Conservation (phyloP, 2,329 filamentous ascomycete genomes). For the Sordariomycetes sp. region DNA sequence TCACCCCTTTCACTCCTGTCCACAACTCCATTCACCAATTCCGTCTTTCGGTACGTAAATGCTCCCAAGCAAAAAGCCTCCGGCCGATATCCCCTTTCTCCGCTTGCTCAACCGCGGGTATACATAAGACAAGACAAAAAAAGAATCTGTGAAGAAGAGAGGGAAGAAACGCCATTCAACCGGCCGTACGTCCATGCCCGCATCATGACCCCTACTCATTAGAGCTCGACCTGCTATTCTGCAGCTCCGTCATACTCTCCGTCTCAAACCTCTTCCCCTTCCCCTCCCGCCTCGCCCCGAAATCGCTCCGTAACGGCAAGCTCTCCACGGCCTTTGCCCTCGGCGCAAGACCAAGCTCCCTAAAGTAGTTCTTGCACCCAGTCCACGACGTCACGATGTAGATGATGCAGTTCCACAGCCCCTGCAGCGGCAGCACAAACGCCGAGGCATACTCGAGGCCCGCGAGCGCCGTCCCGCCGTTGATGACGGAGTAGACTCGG, state of each 20-base stretch:
- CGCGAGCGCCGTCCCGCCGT: slow-evolving; percentile 32
- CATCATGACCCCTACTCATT: slow-evolving; percentile 16
- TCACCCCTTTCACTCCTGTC: neutral
- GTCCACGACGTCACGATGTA: slow-evolving; percentile 52
- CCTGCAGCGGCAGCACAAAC: slow-evolving; percentile 62
- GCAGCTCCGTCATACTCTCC: slow-evolving; percentile 38
- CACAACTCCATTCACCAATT: neutral
- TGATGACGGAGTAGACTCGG: slow-evolving; percentile 49
- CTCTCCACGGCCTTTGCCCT: slow-evolving; percentile 3
- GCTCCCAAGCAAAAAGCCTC: too few relatives aligned
- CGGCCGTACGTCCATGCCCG: neutral
- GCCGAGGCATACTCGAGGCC: slow-evolving; percentile 51
- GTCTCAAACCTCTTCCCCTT: slow-evolving; percentile 24
- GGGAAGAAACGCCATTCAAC: neutral
- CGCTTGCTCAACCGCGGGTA: neutral
- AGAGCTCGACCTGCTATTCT: slow-evolving; percentile 21
- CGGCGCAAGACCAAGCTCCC: slow-evolving; percentile 6
- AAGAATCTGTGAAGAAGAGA: neutral
- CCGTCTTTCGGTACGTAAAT: too few relatives aligned
- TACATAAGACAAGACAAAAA: neutral
- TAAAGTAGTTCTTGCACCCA: slow-evolving; percentile 27
- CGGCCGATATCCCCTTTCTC: neutral
- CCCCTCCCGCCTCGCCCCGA: neutral
- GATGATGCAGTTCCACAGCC: slow-evolving; percentile 65
- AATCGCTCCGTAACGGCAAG: slow-evolving; percentile 3